phyloP scores from a whole-genome alignment of 2,329 filamentous ascomycete genomes.

The Exophiala sp. region DNA sequence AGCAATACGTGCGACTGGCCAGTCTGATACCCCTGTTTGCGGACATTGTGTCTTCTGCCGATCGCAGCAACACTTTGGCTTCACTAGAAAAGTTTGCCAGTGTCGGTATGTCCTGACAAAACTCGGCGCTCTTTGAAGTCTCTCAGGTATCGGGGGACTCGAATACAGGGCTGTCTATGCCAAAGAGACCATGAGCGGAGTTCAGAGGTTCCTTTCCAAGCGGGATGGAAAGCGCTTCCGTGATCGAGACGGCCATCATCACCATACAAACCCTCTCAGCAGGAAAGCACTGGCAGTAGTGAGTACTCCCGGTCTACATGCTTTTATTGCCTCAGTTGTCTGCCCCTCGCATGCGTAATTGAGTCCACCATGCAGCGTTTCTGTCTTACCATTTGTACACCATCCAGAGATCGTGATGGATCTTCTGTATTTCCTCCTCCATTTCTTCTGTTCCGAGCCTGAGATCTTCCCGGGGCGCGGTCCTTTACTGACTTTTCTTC shows the following conservation, averaged over 20 bases:
- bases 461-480: constrained; percentile 5
- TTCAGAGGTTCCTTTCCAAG: constrained; percentile 39
- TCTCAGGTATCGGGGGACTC: too few species aligned
- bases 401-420: constrained; percentile 10
- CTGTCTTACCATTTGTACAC: constrained; percentile 21
- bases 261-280: not conserved
- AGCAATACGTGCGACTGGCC: not conserved
- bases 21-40: not conserved
- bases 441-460: not conserved
- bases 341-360: not conserved
- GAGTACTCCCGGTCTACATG: constrained; percentile 5
- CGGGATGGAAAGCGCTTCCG: constrained; percentile 34
- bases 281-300: constrained; percentile 5
- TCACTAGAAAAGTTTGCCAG: too few species aligned
- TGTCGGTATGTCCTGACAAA: not conserved
- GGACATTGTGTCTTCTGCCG: too few species aligned
- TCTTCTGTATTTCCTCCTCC: constrained; percentile 16
- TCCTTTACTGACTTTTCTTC: constrained; percentile 12
- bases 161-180: not conserved
- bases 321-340: constrained; percentile 1
- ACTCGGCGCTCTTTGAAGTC: not conserved
- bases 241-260: constrained; percentile 1
- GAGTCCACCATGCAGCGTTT: constrained; percentile 16
- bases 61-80: too few species aligned
- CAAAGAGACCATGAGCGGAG: constrained; percentile 35